Evolutionary conservation across 1,284 basidiomycete species (phyloP).

Genomic region (Apiotrichum montevideense): DNA sequence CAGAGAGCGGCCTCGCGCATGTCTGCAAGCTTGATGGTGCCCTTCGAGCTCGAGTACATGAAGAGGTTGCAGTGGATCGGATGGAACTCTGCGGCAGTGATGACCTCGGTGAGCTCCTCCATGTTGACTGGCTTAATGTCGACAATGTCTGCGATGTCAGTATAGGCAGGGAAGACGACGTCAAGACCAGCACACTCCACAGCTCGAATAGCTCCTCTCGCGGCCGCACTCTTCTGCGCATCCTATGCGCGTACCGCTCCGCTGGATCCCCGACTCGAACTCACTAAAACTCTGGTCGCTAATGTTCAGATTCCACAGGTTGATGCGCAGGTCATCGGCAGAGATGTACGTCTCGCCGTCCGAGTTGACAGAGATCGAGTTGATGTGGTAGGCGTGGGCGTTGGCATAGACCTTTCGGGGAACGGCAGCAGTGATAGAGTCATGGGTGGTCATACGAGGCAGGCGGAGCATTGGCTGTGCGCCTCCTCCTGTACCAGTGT

Average conservation of each 20-base stretch:
- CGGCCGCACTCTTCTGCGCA: too few relatives aligned
- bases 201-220: too few relatives aligned
- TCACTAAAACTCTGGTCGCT: constrained; percentile 98
- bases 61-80: constrained; percentile 96
- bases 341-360: constrained; percentile 99
- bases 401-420: constrained; percentile 99
- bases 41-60: constrained; percentile 99
- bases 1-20: constrained; percentile 98
- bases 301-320: constrained; percentile 98
- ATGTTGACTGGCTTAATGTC: constrained; percentile 99
- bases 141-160: constrained; percentile 72
- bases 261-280: constrained; percentile 40
- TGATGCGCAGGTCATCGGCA: constrained; percentile 93
- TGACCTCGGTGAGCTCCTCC: constrained; percentile 99
- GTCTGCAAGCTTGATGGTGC: constrained; percentile 99
- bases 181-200: too few relatives aligned
- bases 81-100: constrained; percentile 98
- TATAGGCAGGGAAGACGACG: neutral
- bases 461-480: constrained; percentile 62
- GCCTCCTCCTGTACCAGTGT: constrained; percentile 33
- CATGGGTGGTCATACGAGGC: constrained; percentile 85
- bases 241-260: too few relatives aligned
- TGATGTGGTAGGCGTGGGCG: constrained; percentile 99
- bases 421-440: constrained; percentile 97
- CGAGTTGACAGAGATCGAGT: constrained; percentile 98